phyloP scores from a whole-genome alignment of 257 asterid genomes.

The Jacaranda copaia region DNA sequence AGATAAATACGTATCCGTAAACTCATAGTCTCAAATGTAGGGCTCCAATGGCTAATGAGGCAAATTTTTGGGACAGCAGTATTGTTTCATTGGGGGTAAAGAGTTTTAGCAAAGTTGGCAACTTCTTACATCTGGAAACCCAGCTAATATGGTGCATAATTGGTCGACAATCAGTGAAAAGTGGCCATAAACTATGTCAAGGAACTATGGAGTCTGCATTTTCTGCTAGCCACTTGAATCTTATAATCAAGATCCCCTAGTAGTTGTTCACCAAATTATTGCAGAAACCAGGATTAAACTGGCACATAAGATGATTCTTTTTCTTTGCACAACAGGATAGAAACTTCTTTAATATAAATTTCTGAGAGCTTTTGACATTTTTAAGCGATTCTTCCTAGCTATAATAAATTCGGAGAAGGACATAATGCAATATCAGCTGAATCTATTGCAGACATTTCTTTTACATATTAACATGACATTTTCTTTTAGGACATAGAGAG shows the following conservation, averaged over 20 bases:
- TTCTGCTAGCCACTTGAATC: conserved; percentile 11
- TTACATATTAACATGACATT: conserved; percentile 2
- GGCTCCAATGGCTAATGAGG: neutral
- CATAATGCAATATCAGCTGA: neutral
- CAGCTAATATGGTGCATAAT: neutral
- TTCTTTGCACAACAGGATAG: neutral
- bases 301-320: neutral
- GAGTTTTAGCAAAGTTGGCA: neutral
- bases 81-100: neutral
- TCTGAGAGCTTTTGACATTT: neutral
- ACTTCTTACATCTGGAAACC: neutral
- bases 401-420: neutral
- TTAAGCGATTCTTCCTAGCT: neutral
- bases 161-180: neutral
- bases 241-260: neutral
- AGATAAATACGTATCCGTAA: neutral
- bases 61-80: neutral
- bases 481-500: neutral
- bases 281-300: neutral
- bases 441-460: neutral
- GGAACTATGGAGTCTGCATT: neutral
- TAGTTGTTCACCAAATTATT: neutral
- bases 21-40: neutral
- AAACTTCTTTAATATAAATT: neutral
- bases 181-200: neutral